These are phyloP conservation scores for Pleurotus pulmonarius DNA, from an alignment of 768 basidiomycete genomes.

Conservation along the genomic window DNA sequence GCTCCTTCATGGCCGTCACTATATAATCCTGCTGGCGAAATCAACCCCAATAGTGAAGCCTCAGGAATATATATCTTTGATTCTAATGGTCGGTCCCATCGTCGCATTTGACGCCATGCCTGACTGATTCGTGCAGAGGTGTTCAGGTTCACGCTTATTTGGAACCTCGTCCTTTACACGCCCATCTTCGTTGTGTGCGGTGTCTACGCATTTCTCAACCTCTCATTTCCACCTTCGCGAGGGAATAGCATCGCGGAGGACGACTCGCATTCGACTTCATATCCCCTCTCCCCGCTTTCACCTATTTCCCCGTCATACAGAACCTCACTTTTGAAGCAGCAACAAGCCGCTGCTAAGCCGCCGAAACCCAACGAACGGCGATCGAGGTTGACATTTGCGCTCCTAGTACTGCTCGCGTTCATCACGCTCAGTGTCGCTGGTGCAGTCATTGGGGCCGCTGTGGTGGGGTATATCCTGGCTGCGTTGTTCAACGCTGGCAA, in stretches of 20 bases:
- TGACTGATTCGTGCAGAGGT: slow-evolving; percentile 28
- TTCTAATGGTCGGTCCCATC: slow-evolving; percentile 27
- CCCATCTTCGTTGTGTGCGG: slow-evolving; percentile 48
- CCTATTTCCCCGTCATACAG: slow-evolving; percentile 1
- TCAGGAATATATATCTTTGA: slow-evolving; percentile 40
- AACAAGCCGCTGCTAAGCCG: slow-evolving; percentile 12
- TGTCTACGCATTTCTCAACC: slow-evolving; percentile 47
- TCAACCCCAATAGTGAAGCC: slow-evolving; percentile 36
- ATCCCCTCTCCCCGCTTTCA: slow-evolving; percentile 11
- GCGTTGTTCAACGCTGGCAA: slow-evolving; percentile 41
- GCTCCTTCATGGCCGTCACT: slow-evolving; percentile 43
- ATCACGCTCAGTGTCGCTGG: slow-evolving; percentile 38
- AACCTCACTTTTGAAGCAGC: not conserved
- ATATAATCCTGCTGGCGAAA: slow-evolving; percentile 47
- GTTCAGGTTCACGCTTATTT: slow-evolving; percentile 51
- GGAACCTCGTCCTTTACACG: slow-evolving; percentile 47
- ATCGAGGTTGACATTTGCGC: slow-evolving; percentile 42
- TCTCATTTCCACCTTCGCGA: slow-evolving; percentile 40
- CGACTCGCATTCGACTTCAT: slow-evolving; percentile 11
- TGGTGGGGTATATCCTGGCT: slow-evolving; percentile 41
- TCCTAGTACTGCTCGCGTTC: slow-evolving; percentile 42
- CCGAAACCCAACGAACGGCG: slow-evolving; percentile 34
- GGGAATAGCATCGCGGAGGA: slow-evolving; percentile 4
- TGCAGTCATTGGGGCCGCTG: slow-evolving; percentile 41
- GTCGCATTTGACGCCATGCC: too few species aligned